Evolutionary conservation across 306 rosid species (phyloP), one percentile per base, ranked within the genome.

Genomic region (Mucuna pruriens): DNA sequence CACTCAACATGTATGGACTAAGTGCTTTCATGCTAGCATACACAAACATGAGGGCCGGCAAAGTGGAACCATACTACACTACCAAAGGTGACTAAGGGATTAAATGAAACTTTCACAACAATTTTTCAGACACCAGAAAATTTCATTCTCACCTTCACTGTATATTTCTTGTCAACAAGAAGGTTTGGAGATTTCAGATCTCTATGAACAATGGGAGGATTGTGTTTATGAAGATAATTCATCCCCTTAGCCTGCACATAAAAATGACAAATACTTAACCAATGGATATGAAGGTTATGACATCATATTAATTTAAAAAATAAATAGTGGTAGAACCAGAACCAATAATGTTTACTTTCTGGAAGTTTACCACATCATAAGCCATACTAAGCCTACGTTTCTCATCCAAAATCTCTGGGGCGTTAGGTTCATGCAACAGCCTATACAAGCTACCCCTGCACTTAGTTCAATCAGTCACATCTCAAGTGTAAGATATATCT

Each of bases 101-200:
- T 31, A 29, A 26, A 31, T 11, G 68, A 61, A 61, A 61, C 40
- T n/a, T n/a, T 55, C 62, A 25, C 11, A 7, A 61, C 10, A 61
- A 25, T 5, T 61, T 61, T 26, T 61, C 68, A 33, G 25, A 6
- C 11, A 63, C 1, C 0, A 63, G 6, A 33, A 33, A 63, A 2
- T 33, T 33, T n/a, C 15, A 34, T 63, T 63, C 61, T 69, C 69
- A 86, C 97, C 97, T 93, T 93, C 66, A 91, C 97, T 9, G 97
- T 93, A 76, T 91, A 93, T 70, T 93, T 91, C 84, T 69, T 93
- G 93, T 93, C 97, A 65, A 93, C 97, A 54, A 93, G 87, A 86
- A 93, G 97, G 84, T 93, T 93, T 36, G 97, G 97, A 57, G 97
- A 93, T 85, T 93, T 93, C 80, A 93, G 74, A 87, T 93, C 97